Conservation (phyloP, 2,329 filamentous ascomycete genomes). For the Curvularia eragrostidis region DNA sequence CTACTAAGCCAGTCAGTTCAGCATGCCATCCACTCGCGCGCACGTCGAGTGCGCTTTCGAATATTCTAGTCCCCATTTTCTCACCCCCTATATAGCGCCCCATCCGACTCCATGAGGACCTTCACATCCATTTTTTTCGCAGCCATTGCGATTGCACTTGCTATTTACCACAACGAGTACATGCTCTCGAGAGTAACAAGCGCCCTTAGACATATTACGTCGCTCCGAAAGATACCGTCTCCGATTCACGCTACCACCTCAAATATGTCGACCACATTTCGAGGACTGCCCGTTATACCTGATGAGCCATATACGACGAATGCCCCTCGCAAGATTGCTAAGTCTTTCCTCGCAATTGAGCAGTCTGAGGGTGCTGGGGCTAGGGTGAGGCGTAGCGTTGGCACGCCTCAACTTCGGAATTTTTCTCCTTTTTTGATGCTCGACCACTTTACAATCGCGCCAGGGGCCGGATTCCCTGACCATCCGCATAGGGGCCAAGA, state of each 20-base stretch:
- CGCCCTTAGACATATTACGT: slow-evolving; percentile 39
- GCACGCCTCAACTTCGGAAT: slow-evolving; percentile 81
- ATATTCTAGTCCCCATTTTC: slow-evolving; percentile 39
- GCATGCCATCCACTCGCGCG: slow-evolving; percentile 21
- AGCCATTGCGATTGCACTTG: slow-evolving; percentile 52
- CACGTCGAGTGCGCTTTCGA: slow-evolving; percentile 29
- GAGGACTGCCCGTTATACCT: slow-evolving; percentile 58
- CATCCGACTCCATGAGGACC: slow-evolving; percentile 46
- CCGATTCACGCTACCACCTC: slow-evolving; percentile 33
- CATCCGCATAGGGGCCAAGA: slow-evolving; percentile 85
- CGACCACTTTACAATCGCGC: slow-evolving; percentile 81
- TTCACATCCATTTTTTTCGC: slow-evolving; percentile 52
- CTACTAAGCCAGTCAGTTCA: slow-evolving; percentile 36
- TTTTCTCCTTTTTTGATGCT: slow-evolving; percentile 96
- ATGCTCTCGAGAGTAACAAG: slow-evolving; percentile 51
- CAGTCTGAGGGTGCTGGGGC: slow-evolving; percentile 90
- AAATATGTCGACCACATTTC: slow-evolving; percentile 50
- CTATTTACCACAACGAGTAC: slow-evolving; percentile 49
- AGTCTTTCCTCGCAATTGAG: slow-evolving; percentile 83
- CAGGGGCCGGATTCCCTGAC: slow-evolving; percentile 88
- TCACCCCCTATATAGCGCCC: slow-evolving; percentile 43
- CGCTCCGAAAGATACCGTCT: slow-evolving; percentile 27
- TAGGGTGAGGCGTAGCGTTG: slow-evolving; percentile 83
- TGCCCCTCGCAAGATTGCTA: slow-evolving; percentile 74
- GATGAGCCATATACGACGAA: slow-evolving; percentile 49